phyloP scores from a whole-genome alignment of 192 early-diverging fungal species.

The Allomyces arbusculus region DNA sequence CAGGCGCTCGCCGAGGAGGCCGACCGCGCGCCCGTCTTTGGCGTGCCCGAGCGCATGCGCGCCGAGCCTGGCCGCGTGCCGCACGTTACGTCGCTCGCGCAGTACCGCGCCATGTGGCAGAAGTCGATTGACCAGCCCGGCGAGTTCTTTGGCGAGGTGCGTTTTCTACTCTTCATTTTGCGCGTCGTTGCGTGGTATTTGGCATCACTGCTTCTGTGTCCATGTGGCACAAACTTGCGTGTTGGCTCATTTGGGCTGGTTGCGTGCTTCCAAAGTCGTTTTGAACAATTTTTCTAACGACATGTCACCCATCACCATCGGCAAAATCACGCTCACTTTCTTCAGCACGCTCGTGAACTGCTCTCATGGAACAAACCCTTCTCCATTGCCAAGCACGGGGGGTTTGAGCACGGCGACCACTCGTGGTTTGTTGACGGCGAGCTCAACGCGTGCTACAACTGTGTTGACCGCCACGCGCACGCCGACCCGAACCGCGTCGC shows the following conservation, averaged over 20 bases:
- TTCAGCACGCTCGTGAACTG: conserved; percentile 48
- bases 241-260: not conserved
- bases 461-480: conserved; percentile 79
- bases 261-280: not conserved
- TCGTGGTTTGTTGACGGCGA: conserved; percentile 85
- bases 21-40: not conserved
- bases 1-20: not conserved
- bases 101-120: conserved; percentile 64
- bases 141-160: conserved; percentile 64
- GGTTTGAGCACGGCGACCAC: conserved; percentile 64
- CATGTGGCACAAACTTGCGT: conserved; percentile 1
- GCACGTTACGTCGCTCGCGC: conserved; percentile 43
- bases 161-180: not conserved
- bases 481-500: conserved; percentile 54
- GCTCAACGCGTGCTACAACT: conserved; percentile 88
- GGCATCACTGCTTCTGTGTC: not conserved
- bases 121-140: conserved; percentile 58
- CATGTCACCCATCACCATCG: conserved; percentile 4
- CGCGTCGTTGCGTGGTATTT: not conserved
- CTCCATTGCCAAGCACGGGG: conserved; percentile 42
- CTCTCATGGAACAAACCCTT: conserved; percentile 70
- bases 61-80: conserved; percentile 27
- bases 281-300: not conserved
- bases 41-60: not conserved
- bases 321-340: not conserved